Percentiles rank a stretch among this genome's conserved stretches.
Conservation (phyloP, 1,284 basidiomycete species). For the Ustilago loliicola region DNA sequence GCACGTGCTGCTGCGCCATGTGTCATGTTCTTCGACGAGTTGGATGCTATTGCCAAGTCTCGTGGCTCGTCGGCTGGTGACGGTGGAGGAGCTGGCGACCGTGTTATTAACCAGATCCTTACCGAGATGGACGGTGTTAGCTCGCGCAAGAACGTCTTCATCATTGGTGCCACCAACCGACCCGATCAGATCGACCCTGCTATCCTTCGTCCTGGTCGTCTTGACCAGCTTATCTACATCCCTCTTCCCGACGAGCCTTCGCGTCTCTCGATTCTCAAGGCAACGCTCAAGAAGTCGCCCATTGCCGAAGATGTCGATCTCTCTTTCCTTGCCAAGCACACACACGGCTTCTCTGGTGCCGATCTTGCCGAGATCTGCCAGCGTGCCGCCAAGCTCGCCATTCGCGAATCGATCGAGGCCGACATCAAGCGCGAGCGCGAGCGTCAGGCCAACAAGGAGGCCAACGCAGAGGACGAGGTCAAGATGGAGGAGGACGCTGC, state of each 20-base stretch:
- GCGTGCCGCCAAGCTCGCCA: constrained; percentile 94
- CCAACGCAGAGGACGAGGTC: constrained; percentile 54
- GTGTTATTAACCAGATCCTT: constrained; percentile 93
- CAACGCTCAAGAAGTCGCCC: constrained; percentile 92
- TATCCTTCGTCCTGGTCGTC: constrained; percentile 95
- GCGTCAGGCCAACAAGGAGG: constrained; percentile 54
- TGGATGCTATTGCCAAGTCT: constrained; percentile 97
- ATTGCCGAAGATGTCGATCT: constrained; percentile 88
- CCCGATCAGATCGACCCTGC: constrained; percentile 99
- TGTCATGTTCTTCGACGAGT: constrained; percentile 99
- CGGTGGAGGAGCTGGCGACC: constrained; percentile 94
- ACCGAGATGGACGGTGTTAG: constrained; percentile 99
- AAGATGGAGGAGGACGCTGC: constrained; percentile 80
- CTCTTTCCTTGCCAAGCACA: constrained; percentile 87
- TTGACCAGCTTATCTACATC: constrained; percentile 77
- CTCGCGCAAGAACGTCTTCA: constrained; percentile 98
- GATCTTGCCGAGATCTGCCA: constrained; percentile 99
- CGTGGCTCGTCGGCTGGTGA: constrained; percentile 87
- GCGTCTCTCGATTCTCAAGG: constrained; percentile 90
- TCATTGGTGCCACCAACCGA: constrained; percentile 97
- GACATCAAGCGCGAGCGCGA: constrained; percentile 87
- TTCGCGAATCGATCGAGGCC: constrained; percentile 92
- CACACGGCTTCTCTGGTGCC: constrained; percentile 98
- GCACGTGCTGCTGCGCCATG: constrained; percentile 98
- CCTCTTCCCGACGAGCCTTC: constrained; percentile 89